phyloP scores from a whole-genome alignment of 2,329 filamentous ascomycete species.

The Epichloe amarillans region DNA sequence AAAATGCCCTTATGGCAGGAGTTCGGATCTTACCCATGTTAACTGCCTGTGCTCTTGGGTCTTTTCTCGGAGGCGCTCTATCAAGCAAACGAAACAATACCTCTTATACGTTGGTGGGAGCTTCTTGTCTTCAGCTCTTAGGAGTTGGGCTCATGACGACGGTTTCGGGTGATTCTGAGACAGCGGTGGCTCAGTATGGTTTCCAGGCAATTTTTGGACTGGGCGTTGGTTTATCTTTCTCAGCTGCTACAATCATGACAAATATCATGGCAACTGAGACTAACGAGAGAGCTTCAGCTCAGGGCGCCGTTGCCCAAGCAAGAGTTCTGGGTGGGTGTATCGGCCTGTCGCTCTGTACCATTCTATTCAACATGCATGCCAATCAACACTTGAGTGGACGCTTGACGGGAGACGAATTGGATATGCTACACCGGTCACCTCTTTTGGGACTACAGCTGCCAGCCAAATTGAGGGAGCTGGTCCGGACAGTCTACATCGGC shows the following conservation, averaged over 20 bases:
- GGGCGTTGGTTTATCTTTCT: slow-evolving; percentile 45
- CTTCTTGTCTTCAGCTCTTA: slow-evolving; percentile 37
- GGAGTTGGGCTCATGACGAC: slow-evolving; percentile 38
- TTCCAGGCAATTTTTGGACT: slow-evolving; percentile 45
- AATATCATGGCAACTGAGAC: slow-evolving; percentile 34
- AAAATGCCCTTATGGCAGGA: slow-evolving; percentile 39
- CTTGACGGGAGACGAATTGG: slow-evolving; percentile 25
- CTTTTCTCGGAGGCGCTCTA: slow-evolving; percentile 39
- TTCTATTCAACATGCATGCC: slow-evolving; percentile 38
- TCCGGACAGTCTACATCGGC: slow-evolving; percentile 29
- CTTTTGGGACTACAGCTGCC: slow-evolving; percentile 24
- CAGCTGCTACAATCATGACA: slow-evolving; percentile 43
- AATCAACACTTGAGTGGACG: slow-evolving; percentile 22
- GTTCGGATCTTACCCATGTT: slow-evolving; percentile 46
- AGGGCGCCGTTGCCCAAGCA: slow-evolving; percentile 46
- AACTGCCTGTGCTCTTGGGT: slow-evolving; percentile 41
- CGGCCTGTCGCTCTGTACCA: slow-evolving; percentile 44
- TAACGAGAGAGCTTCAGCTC: slow-evolving; percentile 41
- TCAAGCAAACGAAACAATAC: slow-evolving; percentile 42
- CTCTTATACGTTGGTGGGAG: slow-evolving; percentile 34
- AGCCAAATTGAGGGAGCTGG: slow-evolving; percentile 17
- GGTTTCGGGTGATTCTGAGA: slow-evolving; percentile 19
- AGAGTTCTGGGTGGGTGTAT: slow-evolving; percentile 47
- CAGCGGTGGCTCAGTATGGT: slow-evolving; percentile 32
- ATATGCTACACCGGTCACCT: slow-evolving; percentile 30